These are phyloP conservation scores for Heteromeles arbutifolia DNA, from an alignment of 306 rosid genomes.

Conservation along the genomic window DNA sequence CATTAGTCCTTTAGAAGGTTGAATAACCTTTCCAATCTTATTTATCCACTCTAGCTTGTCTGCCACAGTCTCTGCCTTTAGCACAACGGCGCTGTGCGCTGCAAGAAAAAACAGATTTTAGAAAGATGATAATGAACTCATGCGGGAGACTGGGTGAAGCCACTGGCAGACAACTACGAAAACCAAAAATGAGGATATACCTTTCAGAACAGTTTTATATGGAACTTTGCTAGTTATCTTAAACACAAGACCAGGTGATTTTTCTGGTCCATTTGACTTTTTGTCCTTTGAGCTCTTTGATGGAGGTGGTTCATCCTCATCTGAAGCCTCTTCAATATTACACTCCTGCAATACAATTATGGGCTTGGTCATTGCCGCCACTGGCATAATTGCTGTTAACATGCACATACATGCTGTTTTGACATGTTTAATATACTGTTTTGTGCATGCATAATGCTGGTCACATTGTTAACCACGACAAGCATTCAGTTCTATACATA, in stretches of 20 bases:
- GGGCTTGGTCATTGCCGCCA: constrained; percentile 3
- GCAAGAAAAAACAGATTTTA: constrained; percentile 21
- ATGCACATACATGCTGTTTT: neutral
- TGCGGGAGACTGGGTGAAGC: neutral
- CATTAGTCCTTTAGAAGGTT: constrained; percentile 69
- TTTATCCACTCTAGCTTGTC: constrained; percentile 87
- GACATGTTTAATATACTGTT: neutral
- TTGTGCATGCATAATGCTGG: neutral
- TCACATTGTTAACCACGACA: neutral
- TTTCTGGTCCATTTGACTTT: constrained; percentile 77
- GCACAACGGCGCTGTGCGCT: constrained; percentile 78
- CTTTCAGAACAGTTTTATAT: constrained; percentile 90
- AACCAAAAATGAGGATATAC: constrained; percentile 26
- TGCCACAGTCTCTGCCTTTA: constrained; percentile 78
- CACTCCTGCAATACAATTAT: constrained; percentile 57
- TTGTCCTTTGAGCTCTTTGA: constrained; percentile 83
- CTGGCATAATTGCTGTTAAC: neutral
- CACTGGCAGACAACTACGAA: neutral
- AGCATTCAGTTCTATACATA: neutral
- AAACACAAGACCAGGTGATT: constrained; percentile 64
- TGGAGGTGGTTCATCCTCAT: constrained; percentile 68
- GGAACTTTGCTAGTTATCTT: constrained; percentile 83
- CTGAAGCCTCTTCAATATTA: constrained; percentile 69
- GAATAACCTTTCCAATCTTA: constrained; percentile 72
- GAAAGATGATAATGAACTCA: neutral